phyloP scores from a whole-genome alignment of 2,329 filamentous ascomycete genomes.

The Ceratocystis ficicola region DNA sequence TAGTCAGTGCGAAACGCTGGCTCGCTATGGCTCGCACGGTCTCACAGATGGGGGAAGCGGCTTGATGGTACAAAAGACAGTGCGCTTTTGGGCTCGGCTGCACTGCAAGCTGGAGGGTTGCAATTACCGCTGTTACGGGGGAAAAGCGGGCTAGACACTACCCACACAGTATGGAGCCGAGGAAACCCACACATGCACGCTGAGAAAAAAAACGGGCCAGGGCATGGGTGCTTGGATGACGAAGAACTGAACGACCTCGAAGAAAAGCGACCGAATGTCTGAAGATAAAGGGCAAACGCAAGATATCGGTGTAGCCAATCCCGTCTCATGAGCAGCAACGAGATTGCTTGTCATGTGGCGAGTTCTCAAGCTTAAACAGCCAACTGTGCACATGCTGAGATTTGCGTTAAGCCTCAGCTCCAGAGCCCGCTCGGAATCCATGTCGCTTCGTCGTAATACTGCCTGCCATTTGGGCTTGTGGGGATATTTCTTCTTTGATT shows the following conservation, averaged over 20 bases:
- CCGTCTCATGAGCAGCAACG: background rate
- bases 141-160: background rate
- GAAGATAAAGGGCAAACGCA: background rate
- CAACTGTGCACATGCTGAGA: background rate
- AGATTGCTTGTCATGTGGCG: background rate
- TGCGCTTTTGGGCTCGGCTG: conserved; percentile 9
- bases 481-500: background rate
- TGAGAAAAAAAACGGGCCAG: background rate
- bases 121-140: conserved; percentile 3
- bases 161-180: conserved; percentile 1
- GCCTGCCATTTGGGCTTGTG: background rate
- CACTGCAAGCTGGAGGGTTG: background rate
- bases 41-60: conserved; percentile 8
- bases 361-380: background rate
- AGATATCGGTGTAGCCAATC: background rate
- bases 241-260: background rate
- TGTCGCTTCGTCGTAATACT: too few relatives aligned
- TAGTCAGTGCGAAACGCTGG: conserved; percentile 4
- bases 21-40: conserved; percentile 1
- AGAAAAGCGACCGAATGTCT: background rate
- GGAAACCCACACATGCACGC: background rate
- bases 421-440: too few relatives aligned
- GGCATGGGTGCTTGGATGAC: too few relatives aligned
- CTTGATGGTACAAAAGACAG: conserved; percentile 12
- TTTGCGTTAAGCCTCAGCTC: too few relatives aligned